Evolutionary conservation across 2,329 filamentous ascomycete species (phyloP), one percentile per base, ranked within the genome.

Genomic region (Fusarium sp.): DNA sequence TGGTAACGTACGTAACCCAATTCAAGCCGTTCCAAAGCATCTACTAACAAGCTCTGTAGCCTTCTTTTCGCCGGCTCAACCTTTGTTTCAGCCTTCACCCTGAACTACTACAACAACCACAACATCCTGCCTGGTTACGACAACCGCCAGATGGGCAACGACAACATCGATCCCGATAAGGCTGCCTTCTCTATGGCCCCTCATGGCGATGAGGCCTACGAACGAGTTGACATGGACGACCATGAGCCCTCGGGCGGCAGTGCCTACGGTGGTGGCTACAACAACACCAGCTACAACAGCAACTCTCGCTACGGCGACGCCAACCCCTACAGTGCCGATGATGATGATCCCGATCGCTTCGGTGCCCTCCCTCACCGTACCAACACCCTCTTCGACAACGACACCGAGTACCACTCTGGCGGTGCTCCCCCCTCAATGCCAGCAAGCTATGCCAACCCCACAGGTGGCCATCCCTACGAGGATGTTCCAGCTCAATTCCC

Each of bases 161-260:
- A 77, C 68, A 86, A 87, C 80, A 90, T 90, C 70, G 89, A 91
- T 76, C 89, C 89, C 1, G 89, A 91, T 78, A 91, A 91, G 81
- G 88, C 89, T 28, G 89, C 89, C 62, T 91, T 91, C 80, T 90
- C 88, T 58, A 89, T 89, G 78, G 87, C 87, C 15, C 87, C 88
- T n/a, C 86, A 89, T 74, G 88, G 89, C 71, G 89, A 91, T 68
- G 89, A 91, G 74, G 85, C 87, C 43, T 91, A 91, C 73, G 87
- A 88, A 51, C 87, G 87, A 15, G 84, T 91, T 65, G 84, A 89
- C 77, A 82, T 83, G 79, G 82, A 87, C 59, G 85, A 88, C 71
- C 83, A 88, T 65, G 82, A 86, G 55, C 69, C 67, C 11, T 54
- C 67, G 5, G 67, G 70, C 26, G 67, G 70, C 26, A 70, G 68